A percentile compares a stretch with the other conserved stretches of the same genome.
These are phyloP conservation scores for Thalassiosira profunda DNA, from an alignment of 108 stramenopile species.

Conservation along the genomic window DNA sequence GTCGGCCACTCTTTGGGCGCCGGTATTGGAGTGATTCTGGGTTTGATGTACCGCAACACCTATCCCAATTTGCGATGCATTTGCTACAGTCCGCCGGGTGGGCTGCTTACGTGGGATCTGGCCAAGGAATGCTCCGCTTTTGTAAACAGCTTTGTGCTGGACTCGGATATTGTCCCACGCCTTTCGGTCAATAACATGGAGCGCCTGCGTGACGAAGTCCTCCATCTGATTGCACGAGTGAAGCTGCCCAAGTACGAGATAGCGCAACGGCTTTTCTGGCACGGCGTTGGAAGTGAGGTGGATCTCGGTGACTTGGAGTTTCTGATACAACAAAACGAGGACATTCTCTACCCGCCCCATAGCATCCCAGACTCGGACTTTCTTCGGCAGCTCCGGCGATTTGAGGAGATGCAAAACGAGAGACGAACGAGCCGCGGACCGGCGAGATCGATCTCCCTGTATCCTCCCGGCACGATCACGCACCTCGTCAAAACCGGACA, in stretches of 20 bases:
- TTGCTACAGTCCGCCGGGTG: constrained; percentile 92
- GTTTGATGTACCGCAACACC: constrained; percentile 78
- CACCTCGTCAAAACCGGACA: constrained; percentile 91
- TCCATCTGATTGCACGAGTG: constrained; percentile 82
- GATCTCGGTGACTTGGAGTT: constrained; percentile 56
- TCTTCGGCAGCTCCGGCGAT: constrained; percentile 67
- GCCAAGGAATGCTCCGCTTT: constrained; percentile 72
- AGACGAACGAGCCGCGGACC: constrained; percentile 64
- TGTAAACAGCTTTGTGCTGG: constrained; percentile 82
- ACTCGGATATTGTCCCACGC: constrained; percentile 92
- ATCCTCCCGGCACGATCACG: constrained; percentile 84
- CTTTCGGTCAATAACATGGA: constrained; percentile 83
- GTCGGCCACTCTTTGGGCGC: constrained; percentile 97
- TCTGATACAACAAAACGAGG: constrained; percentile 54
- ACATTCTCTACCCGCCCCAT: constrained; percentile 56
- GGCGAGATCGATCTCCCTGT: constrained; percentile 52
- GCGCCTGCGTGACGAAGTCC: constrained; percentile 80
- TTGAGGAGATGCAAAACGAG: constrained; percentile 68
- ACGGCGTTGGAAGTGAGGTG: constrained; percentile 38
- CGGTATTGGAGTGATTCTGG: constrained; percentile 85
- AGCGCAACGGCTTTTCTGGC: constrained; percentile 50
- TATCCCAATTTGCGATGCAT: constrained; percentile 81
- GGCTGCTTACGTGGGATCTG: constrained; percentile 83
- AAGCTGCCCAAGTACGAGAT: constrained; percentile 86
- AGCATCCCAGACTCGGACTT: constrained; percentile 69